These are phyloP conservation scores for Westerdykella sp. DNA, from an alignment of 2,329 filamentous ascomycete species.

Conservation along the genomic window DNA sequence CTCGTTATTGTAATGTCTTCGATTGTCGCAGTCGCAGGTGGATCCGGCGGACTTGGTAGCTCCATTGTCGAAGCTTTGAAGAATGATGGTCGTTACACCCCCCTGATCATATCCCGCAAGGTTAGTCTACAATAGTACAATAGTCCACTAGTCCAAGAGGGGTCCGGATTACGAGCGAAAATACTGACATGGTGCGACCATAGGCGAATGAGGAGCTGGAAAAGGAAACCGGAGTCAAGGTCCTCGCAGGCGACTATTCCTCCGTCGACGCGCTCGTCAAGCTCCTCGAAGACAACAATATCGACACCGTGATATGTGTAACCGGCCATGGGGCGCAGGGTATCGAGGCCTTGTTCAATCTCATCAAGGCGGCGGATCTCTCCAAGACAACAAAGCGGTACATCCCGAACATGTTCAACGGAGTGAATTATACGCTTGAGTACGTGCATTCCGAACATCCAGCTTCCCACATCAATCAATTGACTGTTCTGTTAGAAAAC, in stretches of 20 bases:
- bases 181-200: not conserved
- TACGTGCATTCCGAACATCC: not conserved
- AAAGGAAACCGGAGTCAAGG: constrained; percentile 6
- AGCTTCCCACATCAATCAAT: not conserved
- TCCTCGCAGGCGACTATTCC: constrained; percentile 29
- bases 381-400: constrained; percentile 38
- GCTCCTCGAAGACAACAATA: constrained; percentile 33
- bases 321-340: constrained; percentile 28
- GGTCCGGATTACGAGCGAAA: too few species aligned
- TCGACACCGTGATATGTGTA: constrained; percentile 42
- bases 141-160: too few species aligned
- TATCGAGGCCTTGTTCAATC: constrained; percentile 19
- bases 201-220: constrained; percentile 8
- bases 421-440: constrained; percentile 6
- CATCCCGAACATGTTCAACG: constrained; percentile 40
- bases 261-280: constrained; percentile 19
- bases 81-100: constrained; percentile 29
- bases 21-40: constrained; percentile 44
- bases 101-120: constrained; percentile 40
- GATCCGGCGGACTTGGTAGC: constrained; percentile 42
- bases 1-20: constrained; percentile 3
- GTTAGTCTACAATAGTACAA: constrained; percentile 15
- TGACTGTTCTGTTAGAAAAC: not conserved
- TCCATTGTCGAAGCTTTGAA: constrained; percentile 43
- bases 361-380: constrained; percentile 41